Conservation (phyloP, 2,329 filamentous ascomycete species). For the Neocucurbitaria cava region DNA sequence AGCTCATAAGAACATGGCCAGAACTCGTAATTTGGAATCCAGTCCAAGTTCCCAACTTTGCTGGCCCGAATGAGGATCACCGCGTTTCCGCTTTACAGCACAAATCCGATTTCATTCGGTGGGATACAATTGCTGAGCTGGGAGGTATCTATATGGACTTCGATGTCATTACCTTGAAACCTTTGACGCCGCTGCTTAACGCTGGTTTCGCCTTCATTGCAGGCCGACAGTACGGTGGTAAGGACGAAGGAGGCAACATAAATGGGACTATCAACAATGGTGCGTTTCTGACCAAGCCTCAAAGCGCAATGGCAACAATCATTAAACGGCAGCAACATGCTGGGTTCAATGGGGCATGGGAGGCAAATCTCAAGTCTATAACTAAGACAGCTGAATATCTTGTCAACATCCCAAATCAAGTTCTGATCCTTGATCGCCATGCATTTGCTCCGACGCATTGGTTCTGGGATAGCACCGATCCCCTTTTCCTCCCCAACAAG, state of each 20-base stretch:
- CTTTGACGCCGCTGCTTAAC: slow-evolving; percentile 15
- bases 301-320: slow-evolving; percentile 26
- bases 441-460: slow-evolving; percentile 25
- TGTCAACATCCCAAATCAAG: slow-evolving; percentile 18
- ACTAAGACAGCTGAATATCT: slow-evolving; percentile 14
- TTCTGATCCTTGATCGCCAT: slow-evolving; percentile 23
- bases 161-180: slow-evolving; percentile 22
- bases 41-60: slow-evolving; percentile 12
- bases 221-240: slow-evolving; percentile 23
- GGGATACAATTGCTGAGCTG: slow-evolving; percentile 16
- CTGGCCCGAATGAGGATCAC: slow-evolving; percentile 13
- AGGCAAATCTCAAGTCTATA: slow-evolving; percentile 18
- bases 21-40: slow-evolving; percentile 14
- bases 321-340: slow-evolving; percentile 23
- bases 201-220: slow-evolving; percentile 20
- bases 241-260: slow-evolving; percentile 32
- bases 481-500: slow-evolving; percentile 13
- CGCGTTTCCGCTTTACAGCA: slow-evolving; percentile 20
- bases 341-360: slow-evolving; percentile 24
- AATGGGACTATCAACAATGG: slow-evolving; percentile 30
- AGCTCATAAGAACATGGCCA: slow-evolving; percentile 24
- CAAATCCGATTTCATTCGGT: slow-evolving; percentile 30
- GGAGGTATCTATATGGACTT: slow-evolving; percentile 30
- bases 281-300: slow-evolving; percentile 18
- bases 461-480: slow-evolving; percentile 11